Percentiles rank a stretch among this genome's conserved stretches.
phyloP scores from a whole-genome alignment of 805 yeast species.

The Grigorovia humatica region DNA sequence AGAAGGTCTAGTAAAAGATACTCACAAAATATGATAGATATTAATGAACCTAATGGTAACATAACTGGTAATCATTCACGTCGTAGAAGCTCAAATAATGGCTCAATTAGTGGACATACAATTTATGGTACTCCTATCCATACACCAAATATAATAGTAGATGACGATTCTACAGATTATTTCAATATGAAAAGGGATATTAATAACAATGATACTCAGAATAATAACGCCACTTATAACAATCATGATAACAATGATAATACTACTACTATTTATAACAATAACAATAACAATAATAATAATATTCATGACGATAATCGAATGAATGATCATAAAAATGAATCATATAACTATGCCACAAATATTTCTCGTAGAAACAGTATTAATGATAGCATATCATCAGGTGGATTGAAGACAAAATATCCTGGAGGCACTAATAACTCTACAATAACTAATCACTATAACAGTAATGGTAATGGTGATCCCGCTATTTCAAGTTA shows the following conservation, averaged over 20 bases:
- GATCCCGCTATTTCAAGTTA: background rate
- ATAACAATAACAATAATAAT: too few species aligned
- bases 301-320: background rate
- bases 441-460: background rate
- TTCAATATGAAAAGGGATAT: conserved; percentile 2
- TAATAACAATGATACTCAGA: background rate
- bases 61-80: conserved; percentile 1
- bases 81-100: background rate
- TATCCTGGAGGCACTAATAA: background rate
- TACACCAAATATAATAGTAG: conserved; percentile 2
- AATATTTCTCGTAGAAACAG: background rate
- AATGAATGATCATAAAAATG: background rate
- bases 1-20: background rate
- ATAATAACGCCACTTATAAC: too few species aligned
- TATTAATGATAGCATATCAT: background rate
- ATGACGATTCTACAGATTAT: conserved; percentile 1
- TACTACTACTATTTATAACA: too few species aligned
- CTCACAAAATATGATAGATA: background rate
- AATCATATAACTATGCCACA: background rate
- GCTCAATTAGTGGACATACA: conserved; percentile 2
- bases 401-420: background rate
- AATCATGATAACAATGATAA: too few species aligned
- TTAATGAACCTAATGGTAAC: background rate
- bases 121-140: conserved; percentile 4
- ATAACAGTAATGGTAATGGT: background rate